Conservation (phyloP, 2,329 filamentous ascomycete species). For the Penicillium freii region DNA sequence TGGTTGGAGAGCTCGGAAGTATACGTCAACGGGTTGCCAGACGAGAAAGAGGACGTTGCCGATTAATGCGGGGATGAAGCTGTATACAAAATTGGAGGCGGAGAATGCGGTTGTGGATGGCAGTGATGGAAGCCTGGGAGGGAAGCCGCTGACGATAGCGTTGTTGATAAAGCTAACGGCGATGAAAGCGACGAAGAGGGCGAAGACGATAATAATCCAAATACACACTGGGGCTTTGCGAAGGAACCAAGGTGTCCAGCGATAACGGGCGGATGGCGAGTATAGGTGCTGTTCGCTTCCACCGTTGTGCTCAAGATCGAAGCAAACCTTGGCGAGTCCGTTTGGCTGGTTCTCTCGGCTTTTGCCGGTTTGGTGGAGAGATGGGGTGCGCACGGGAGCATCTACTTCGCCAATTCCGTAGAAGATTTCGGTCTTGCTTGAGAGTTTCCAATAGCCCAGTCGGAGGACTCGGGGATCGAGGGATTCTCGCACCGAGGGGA, state of each 20-base stretch:
- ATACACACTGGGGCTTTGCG: slow-evolving; percentile 63
- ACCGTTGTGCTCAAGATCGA: slow-evolving; percentile 41
- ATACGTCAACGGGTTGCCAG: slow-evolving; percentile 60
- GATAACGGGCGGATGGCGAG: slow-evolving; percentile 56
- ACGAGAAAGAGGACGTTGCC: slow-evolving; percentile 59
- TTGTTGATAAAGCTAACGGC: slow-evolving; percentile 74
- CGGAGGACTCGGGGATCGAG: slow-evolving; percentile 61
- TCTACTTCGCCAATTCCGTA: slow-evolving; percentile 73
- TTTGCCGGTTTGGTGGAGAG: slow-evolving; percentile 32
- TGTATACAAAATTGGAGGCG: slow-evolving; percentile 82
- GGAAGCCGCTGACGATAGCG: slow-evolving; percentile 67
- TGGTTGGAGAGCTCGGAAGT: slow-evolving; percentile 59
- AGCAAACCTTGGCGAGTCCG: slow-evolving; percentile 35
- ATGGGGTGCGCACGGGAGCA: slow-evolving; percentile 47
- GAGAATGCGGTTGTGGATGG: slow-evolving; percentile 69
- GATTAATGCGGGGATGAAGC: slow-evolving; percentile 59
- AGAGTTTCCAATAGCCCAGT: slow-evolving; percentile 82
- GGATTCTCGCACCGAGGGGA: slow-evolving; percentile 47
- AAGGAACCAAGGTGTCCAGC: slow-evolving; percentile 76
- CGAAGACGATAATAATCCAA: slow-evolving; percentile 60
- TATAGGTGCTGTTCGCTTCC: slow-evolving; percentile 52
- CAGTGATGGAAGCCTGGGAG: slow-evolving; percentile 62
- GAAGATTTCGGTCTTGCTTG: slow-evolving; percentile 67
- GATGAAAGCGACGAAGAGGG: slow-evolving; percentile 68
- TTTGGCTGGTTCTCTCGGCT: slow-evolving; percentile 30